Conservation (phyloP, 1,139 yeast species). For the Kurtzmaniella quercitrusa region DNA sequence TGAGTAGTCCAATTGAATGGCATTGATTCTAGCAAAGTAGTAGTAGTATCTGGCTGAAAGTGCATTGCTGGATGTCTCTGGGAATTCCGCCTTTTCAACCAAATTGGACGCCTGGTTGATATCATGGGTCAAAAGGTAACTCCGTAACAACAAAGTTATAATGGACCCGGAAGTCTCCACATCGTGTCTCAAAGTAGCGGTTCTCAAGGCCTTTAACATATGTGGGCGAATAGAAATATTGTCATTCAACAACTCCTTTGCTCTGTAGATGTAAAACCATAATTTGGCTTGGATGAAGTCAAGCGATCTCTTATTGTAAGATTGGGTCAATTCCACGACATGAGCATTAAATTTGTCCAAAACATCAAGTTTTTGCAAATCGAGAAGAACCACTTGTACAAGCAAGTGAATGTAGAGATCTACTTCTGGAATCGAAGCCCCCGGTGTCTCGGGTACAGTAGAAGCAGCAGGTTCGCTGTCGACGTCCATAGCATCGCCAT, state of each 20-base stretch:
- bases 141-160: constrained; percentile 78
- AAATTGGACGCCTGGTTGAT: constrained; percentile 85
- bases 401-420: constrained; percentile 78
- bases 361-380: constrained; percentile 47
- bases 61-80: constrained; percentile 80
- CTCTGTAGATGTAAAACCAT: constrained; percentile 88
- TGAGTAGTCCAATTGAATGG: constrained; percentile 90
- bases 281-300: constrained; percentile 86
- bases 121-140: constrained; percentile 74
- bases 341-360: constrained; percentile 49
- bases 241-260: constrained; percentile 65
- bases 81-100: constrained; percentile 85
- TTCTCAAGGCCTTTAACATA: constrained; percentile 71
- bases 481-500: constrained; percentile 19
- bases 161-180: constrained; percentile 86
- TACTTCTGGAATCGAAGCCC: constrained; percentile 59
- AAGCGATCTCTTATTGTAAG: constrained; percentile 75
- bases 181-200: constrained; percentile 90
- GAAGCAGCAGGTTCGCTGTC: constrained; percentile 4
- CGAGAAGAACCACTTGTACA: constrained; percentile 72
- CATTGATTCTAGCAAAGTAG: constrained; percentile 83
- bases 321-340: constrained; percentile 53
- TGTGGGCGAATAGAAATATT: constrained; percentile 62
- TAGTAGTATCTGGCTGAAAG: constrained; percentile 88
- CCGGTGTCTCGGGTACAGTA: constrained; percentile 11